Percentiles rank a stretch among this genome's conserved stretches.
These are phyloP conservation scores for Xylariaceae sp. DNA, from an alignment of 2,329 filamentous ascomycete species.

Conservation along the genomic window DNA sequence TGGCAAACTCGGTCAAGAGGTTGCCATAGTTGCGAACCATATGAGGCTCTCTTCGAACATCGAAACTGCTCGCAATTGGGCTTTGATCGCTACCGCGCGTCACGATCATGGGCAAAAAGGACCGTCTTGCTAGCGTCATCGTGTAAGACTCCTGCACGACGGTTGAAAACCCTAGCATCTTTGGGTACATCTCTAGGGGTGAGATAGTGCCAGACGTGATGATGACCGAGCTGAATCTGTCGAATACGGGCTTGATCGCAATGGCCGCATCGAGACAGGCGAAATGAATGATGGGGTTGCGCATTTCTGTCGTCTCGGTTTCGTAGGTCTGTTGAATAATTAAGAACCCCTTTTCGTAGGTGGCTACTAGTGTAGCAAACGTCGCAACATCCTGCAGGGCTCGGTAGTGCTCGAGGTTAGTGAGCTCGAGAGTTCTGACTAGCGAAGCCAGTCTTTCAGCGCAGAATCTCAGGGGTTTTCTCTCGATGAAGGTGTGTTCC, in stretches of 20 bases:
- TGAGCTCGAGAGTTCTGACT: constrained; percentile 88
- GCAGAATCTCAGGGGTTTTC: constrained; percentile 90
- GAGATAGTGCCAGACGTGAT: constrained; percentile 98
- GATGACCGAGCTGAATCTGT: constrained; percentile 95
- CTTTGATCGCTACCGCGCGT: constrained; percentile 93
- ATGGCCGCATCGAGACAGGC: constrained; percentile 96
- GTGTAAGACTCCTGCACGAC: constrained; percentile 95
- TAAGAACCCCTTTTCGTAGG: constrained; percentile 93
- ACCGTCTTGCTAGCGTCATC: constrained; percentile 89
- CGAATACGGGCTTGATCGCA: constrained; percentile 95
- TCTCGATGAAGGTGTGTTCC: constrained; percentile 95
- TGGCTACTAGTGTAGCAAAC: constrained; percentile 91
- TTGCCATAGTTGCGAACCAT: constrained; percentile 97
- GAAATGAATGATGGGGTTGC: constrained; percentile 95
- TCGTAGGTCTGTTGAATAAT: constrained; percentile 97
- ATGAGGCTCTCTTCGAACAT: constrained; percentile 89
- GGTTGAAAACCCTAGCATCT: constrained; percentile 90
- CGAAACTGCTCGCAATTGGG: constrained; percentile 86
- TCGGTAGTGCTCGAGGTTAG: constrained; percentile 97
- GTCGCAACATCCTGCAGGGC: constrained; percentile 95
- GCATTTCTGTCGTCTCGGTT: constrained; percentile 89
- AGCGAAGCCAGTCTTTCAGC: constrained; percentile 91
- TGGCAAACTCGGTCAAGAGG: constrained; percentile 88
- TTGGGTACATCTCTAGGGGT: constrained; percentile 96
- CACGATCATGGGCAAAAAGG: constrained; percentile 98